These are phyloP conservation scores for Linnemannia hyalina DNA, from an alignment of 192 early-diverging fungal species.

Conservation along the genomic window DNA sequence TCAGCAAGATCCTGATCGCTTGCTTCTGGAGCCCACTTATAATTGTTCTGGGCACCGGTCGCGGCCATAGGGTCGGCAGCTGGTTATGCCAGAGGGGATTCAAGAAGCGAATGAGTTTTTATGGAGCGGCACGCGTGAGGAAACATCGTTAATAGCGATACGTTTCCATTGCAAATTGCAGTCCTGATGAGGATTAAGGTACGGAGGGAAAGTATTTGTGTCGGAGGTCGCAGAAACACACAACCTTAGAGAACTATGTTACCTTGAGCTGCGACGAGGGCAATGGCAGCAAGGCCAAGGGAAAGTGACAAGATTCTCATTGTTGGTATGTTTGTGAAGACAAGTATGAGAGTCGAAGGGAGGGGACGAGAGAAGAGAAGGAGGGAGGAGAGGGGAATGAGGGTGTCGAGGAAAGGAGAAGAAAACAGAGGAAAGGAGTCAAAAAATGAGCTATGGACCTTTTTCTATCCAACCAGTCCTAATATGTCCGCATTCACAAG, in stretches of 20 bases:
- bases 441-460: background rate
- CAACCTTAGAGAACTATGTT: background rate
- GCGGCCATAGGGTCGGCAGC: slow-evolving; percentile 19
- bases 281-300: slow-evolving; percentile 15
- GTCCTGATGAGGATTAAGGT: no score
- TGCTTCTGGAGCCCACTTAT: slow-evolving; percentile 2
- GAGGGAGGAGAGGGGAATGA: no score
- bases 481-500: background rate
- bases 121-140: background rate
- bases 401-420: background rate
- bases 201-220: no score
- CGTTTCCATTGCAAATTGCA: no score
- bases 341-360: background rate
- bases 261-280: slow-evolving; percentile 12
- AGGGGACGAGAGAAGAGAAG: background rate
- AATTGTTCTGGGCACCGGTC: slow-evolving; percentile 2
- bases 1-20: background rate
- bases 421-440: background rate
- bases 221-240: no score
- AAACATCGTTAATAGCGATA: background rate
- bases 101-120: background rate
- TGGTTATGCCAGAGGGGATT: background rate
- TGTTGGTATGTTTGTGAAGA: background rate
- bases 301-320: slow-evolving; percentile 24
- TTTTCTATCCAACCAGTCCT: background rate